Percentiles rank a stretch among this genome's conserved stretches.
phyloP scores from a whole-genome alignment of 2,329 filamentous ascomycete species.

The Microsporum audouinii region DNA sequence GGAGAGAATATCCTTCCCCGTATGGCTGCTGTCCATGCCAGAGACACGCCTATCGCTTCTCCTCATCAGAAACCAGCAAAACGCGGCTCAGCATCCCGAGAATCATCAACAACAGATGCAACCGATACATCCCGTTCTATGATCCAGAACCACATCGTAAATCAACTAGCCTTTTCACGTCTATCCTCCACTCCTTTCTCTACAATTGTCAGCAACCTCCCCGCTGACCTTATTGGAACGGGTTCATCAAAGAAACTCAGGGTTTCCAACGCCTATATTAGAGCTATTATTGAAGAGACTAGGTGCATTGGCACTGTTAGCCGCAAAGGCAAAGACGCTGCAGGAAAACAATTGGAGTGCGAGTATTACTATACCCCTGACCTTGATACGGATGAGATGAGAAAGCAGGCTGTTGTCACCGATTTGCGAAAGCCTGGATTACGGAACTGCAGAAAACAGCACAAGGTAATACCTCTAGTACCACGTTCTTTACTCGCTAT shows the following conservation, averaged over 20 bases:
- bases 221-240: constrained; percentile 47
- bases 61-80: constrained; percentile 17
- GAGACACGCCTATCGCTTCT: constrained; percentile 48
- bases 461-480: constrained; percentile 60
- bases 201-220: constrained; percentile 77
- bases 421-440: constrained; percentile 81
- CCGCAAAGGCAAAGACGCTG: constrained; percentile 88
- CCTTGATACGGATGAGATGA: constrained; percentile 64
- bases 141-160: constrained; percentile 70
- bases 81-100: constrained; percentile 16
- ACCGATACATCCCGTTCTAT: constrained; percentile 18
- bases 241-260: constrained; percentile 31
- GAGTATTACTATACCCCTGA: constrained; percentile 96
- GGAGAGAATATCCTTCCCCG: constrained; percentile 74
- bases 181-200: constrained; percentile 85
- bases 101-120: constrained; percentile 19
- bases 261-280: constrained; percentile 51
- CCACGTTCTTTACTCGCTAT: not conserved
- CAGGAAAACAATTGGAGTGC: constrained; percentile 83
- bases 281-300: constrained; percentile 59
- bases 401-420: constrained; percentile 71
- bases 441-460: constrained; percentile 81
- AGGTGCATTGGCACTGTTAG: constrained; percentile 77
- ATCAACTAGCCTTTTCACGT: constrained; percentile 90
- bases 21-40: constrained; percentile 64